These are phyloP conservation scores for Meyerozyma guilliermondii DNA, from an alignment of 1,139 yeast genomes.

Conservation along the genomic window DNA sequence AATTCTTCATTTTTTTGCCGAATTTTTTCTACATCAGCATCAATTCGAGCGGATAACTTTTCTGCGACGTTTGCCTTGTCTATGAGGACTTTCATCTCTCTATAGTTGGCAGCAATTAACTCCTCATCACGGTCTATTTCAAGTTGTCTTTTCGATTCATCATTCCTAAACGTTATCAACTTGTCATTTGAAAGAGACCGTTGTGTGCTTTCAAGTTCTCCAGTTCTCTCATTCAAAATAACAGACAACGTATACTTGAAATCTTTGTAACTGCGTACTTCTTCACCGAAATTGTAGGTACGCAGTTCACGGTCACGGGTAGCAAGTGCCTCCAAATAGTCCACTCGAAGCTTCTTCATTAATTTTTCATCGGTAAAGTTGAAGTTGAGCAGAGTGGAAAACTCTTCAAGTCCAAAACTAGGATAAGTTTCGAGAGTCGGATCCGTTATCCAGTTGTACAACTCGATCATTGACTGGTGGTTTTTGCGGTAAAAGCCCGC, in stretches of 20 bases:
- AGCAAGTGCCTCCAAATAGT: slow-evolving; percentile 9
- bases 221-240: slow-evolving; percentile 31
- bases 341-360: slow-evolving; percentile 16
- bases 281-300: slow-evolving; percentile 1
- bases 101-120: slow-evolving; percentile 44
- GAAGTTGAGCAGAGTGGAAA: slow-evolving; percentile 17
- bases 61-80: slow-evolving; percentile 45
- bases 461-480: slow-evolving; percentile 21
- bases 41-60: slow-evolving; percentile 42
- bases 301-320: not conserved
- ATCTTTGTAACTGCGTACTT: slow-evolving; percentile 29
- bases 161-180: slow-evolving; percentile 28
- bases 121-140: slow-evolving; percentile 46
- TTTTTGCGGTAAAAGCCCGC: slow-evolving; percentile 15
- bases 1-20: slow-evolving; percentile 15
- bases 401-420: slow-evolving; percentile 13
- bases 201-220: slow-evolving; percentile 22
- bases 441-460: slow-evolving; percentile 21
- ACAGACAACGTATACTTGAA: slow-evolving; percentile 35
- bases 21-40: slow-evolving; percentile 21
- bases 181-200: slow-evolving; percentile 19
- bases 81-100: slow-evolving; percentile 41
- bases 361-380: slow-evolving; percentile 22
- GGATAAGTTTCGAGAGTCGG: not conserved
- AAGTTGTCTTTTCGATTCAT: slow-evolving; percentile 48